Evolutionary conservation across 768 basidiomycete genomes (phyloP).

Genomic region (Clavaria fumosa): DNA sequence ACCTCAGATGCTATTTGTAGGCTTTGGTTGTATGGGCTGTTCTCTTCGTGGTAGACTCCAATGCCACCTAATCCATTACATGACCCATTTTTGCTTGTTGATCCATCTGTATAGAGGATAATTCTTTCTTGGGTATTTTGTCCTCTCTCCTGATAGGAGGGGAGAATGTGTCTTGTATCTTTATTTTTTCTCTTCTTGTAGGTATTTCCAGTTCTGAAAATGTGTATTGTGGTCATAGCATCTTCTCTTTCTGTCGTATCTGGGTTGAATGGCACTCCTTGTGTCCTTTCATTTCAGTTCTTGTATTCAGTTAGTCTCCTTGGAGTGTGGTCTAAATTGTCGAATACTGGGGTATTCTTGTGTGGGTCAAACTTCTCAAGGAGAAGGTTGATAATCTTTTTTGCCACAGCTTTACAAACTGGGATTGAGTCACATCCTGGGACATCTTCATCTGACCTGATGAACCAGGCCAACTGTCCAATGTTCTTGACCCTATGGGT

Average conservation of each 20-base stretch:
- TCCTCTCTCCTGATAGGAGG: neutral
- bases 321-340: constrained; percentile 4
- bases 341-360: neutral
- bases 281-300: neutral
- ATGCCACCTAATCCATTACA: constrained; percentile 1
- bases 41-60: constrained; percentile 4
- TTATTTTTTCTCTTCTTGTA: neutral
- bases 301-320: neutral
- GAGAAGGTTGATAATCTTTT: constrained; percentile 1
- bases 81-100: neutral
- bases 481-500: constrained; percentile 1
- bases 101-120: neutral
- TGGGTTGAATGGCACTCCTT: constrained; percentile 3
- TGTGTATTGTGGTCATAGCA: neutral
- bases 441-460: neutral
- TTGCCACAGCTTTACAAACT: neutral
- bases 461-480: neutral
- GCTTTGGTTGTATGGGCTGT: neutral
- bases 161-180: neutral
- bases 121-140: neutral
- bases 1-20: neutral
- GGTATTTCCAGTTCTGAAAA: neutral
- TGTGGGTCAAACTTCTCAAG: neutral
- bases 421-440: neutral
- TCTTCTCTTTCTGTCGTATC: neutral